Conservation (phyloP, 2,329 filamentous ascomycete genomes). For the Rhynchosporium agropyri region DNA sequence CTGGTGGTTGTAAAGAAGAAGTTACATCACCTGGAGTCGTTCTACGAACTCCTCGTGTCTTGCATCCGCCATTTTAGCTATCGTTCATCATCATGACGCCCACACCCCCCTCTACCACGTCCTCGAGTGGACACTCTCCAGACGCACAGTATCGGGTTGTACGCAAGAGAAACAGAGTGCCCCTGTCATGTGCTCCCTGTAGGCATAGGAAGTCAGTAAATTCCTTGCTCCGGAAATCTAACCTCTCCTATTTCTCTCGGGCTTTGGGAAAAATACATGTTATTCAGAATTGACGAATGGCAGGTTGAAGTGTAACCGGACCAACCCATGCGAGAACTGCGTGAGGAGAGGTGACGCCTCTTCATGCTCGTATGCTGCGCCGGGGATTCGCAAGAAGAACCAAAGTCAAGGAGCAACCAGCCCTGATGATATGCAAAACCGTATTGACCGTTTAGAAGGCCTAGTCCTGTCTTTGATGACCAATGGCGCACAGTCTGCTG, state of each 20-base stretch:
- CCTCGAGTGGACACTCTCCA: conserved; percentile 76
- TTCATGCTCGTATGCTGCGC: conserved; percentile 83
- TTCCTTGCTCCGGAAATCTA: conserved; percentile 21
- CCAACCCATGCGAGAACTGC: conserved; percentile 91
- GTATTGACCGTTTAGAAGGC: conserved; percentile 92
- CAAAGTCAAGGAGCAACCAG: conserved; percentile 63
- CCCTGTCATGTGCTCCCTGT: conserved; percentile 89
- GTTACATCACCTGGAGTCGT: conserved; percentile 24
- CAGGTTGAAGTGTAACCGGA: conserved; percentile 88
- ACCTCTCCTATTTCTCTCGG: conserved; percentile 18
- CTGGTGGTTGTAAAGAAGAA: conserved; percentile 27
- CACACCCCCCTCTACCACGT: conserved; percentile 76
- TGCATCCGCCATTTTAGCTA: conserved; percentile 23
- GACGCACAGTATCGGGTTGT: conserved; percentile 87
- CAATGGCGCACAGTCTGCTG: conserved; percentile 69
- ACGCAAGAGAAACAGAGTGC: conserved; percentile 88
- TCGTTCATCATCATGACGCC: conserved; percentile 61
- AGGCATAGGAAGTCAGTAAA: conserved; percentile 80
- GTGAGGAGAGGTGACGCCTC: conserved; percentile 80
- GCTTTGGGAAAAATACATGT: conserved; percentile 23
- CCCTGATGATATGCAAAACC: conserved; percentile 97
- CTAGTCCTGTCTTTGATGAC: conserved; percentile 94
- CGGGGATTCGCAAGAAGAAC: conserved; percentile 70
- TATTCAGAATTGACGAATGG: conserved; percentile 43
- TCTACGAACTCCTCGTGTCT: conserved; percentile 23